Percentiles rank a stretch among this genome's conserved stretches.
Evolutionary conservation across 129 eudicot species (phyloP).

Genomic region (Helianthus tuberosus): DNA sequence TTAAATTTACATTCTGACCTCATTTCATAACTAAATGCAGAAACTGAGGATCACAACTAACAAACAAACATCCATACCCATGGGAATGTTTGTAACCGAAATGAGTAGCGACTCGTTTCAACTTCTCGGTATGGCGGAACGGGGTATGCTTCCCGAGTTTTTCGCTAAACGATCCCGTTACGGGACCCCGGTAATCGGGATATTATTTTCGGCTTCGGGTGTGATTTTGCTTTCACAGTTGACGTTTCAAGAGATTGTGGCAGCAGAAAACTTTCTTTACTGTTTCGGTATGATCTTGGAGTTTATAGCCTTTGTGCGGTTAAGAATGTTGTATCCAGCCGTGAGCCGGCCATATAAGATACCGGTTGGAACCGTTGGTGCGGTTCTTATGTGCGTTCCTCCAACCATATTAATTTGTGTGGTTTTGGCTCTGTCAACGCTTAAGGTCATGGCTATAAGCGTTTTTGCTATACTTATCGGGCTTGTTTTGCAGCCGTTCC

Average conservation of each 20-base stretch:
- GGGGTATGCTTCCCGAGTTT: slow-evolving; percentile 66
- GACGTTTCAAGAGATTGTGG: slow-evolving; percentile 64
- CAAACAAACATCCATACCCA: slow-evolving; percentile 25
- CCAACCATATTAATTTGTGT: slow-evolving; percentile 46
- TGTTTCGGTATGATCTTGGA: slow-evolving; percentile 70
- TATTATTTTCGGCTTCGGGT: slow-evolving; percentile 61
- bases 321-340: slow-evolving; percentile 48
- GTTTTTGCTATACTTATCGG: slow-evolving; percentile 47
- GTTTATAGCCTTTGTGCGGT: slow-evolving; percentile 53
- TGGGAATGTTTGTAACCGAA: slow-evolving; percentile 18
- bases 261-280: slow-evolving; percentile 54
- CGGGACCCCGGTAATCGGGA: slow-evolving; percentile 60
- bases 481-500: slow-evolving; percentile 51
- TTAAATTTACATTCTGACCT: slow-evolving; percentile 16
- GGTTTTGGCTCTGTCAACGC: slow-evolving; percentile 47
- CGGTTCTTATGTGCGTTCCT: slow-evolving; percentile 50
- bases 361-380: slow-evolving; percentile 49
- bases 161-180: slow-evolving; percentile 57
- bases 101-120: slow-evolving; percentile 64
- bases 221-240: slow-evolving; percentile 34
- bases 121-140: slow-evolving; percentile 72
- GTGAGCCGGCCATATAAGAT: slow-evolving; percentile 49
- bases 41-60: slow-evolving; percentile 29
- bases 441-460: slow-evolving; percentile 48
- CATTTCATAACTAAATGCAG: slow-evolving; percentile 33